Conservation (phyloP, 1,284 basidiomycete species). For the Malassezia equina region DNA sequence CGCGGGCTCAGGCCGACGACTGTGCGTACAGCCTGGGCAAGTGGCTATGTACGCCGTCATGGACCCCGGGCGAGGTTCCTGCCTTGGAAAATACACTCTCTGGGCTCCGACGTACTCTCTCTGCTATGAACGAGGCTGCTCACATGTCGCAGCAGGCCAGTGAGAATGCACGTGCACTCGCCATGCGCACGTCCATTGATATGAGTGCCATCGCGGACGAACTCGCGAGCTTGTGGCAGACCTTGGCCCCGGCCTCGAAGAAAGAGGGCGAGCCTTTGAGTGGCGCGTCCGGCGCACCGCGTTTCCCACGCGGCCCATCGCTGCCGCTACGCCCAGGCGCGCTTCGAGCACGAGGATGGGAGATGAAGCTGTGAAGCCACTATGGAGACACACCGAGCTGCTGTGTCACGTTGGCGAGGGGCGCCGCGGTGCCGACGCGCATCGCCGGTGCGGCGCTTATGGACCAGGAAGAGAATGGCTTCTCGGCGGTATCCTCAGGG, state of each 20-base stretch:
- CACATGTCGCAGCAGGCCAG: not conserved
- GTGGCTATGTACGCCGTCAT: not conserved
- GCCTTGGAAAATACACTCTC: not conserved
- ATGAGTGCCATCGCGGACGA: not conserved
- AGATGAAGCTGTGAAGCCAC: not conserved
- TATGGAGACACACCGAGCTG: not conserved
- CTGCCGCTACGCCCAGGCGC: not conserved
- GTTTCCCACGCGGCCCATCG: not conserved
- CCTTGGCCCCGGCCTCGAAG: not conserved
- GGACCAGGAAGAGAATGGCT: no score
- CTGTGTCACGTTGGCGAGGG: not conserved
- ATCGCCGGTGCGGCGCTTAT: not conserved
- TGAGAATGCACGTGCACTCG: not conserved
- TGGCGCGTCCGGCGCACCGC: not conserved
- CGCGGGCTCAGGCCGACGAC: not conserved
- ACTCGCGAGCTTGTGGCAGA: not conserved
- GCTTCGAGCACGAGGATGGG: not conserved
- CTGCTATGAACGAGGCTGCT: not conserved
- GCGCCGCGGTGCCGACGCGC: not conserved
- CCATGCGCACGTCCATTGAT: not conserved
- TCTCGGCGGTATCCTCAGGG: no score
- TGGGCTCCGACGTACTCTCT: not conserved
- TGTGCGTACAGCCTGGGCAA: slow-evolving; percentile 4
- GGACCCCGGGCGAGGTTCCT: not conserved
- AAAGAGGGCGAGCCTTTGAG: not conserved